Evolutionary conservation across 768 basidiomycete species (phyloP).

Genomic region (Kwoniella heveanensis): DNA sequence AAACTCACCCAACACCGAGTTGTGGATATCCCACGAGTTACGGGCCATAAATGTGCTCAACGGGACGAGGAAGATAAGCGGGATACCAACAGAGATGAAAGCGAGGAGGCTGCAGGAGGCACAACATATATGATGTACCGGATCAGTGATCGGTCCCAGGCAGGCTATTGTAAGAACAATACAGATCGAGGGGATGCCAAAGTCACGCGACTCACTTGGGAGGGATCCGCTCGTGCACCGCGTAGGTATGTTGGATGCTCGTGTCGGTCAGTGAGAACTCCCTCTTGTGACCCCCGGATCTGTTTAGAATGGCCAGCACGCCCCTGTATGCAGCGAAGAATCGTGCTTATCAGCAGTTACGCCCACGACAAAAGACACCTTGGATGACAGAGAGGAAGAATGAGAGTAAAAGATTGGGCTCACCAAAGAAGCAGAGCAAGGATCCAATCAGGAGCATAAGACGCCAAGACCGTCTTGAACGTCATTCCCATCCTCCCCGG

Average conservation of each 20-base stretch:
- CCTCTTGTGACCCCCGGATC: conserved; percentile 49
- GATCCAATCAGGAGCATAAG: conserved; percentile 51
- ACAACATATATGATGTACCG: no score
- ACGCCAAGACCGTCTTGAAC: conserved; percentile 34
- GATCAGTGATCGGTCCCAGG: no score
- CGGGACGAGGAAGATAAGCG: conserved; percentile 68
- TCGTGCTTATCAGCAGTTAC: no score
- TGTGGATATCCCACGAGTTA: conserved; percentile 89
- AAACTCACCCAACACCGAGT: conserved; percentile 58
- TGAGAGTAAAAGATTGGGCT: no score
- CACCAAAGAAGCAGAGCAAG: conserved; percentile 50
- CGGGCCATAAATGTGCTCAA: conserved; percentile 73
- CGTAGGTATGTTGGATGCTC: conserved; percentile 53
- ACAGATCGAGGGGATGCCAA: no score
- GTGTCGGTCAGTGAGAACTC: conserved; percentile 54
- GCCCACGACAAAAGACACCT: no score
- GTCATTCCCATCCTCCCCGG: conserved; percentile 29
- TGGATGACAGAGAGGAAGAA: no score
- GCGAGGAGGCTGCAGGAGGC: conserved; percentile 40
- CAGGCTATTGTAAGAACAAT: no score
- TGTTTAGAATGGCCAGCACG: conserved; percentile 42
- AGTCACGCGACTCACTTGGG: conserved; percentile 35
- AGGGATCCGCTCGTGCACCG: conserved; percentile 48
- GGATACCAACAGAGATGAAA: conserved; percentile 64
- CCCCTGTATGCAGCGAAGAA: conserved; percentile 35